Evolutionary conservation across 768 basidiomycete species (phyloP).

Genomic region (Russula olivacea): DNA sequence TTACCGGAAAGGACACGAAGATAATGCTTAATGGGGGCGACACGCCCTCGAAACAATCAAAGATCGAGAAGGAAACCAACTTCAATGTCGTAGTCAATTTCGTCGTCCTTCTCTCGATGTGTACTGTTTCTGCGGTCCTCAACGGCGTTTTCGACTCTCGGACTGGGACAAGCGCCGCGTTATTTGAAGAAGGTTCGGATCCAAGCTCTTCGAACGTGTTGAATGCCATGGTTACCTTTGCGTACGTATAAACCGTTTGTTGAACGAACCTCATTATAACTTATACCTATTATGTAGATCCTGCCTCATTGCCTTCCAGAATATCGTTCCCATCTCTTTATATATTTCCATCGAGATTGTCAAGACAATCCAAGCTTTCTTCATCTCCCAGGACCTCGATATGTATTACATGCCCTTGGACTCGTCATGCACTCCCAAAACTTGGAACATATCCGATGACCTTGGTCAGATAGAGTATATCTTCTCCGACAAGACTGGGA

Average conservation of each 20-base stretch:
- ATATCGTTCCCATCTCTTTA: conserved; percentile 91
- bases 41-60: conserved; percentile 93
- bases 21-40: conserved; percentile 90
- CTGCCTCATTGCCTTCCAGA: conserved; percentile 93
- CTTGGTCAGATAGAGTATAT: conserved; percentile 97
- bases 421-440: conserved; percentile 88
- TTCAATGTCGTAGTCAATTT: conserved; percentile 98
- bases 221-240: conserved; percentile 85
- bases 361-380: conserved; percentile 95
- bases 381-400: conserved; percentile 92
- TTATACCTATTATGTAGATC: conserved; percentile 46
- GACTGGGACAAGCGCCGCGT: conserved; percentile 56
- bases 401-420: conserved; percentile 92
- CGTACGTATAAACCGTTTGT: conserved; percentile 46
- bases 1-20: conserved; percentile 89
- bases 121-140: conserved; percentile 65
- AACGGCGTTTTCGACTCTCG: conserved; percentile 65
- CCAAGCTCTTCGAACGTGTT: conserved; percentile 55
- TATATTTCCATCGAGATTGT: conserved; percentile 98
- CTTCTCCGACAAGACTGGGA: conserved; percentile 93
- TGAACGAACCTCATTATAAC: not conserved
- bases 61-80: conserved; percentile 98
- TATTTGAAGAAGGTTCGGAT: conserved; percentile 65
- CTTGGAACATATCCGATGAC: conserved; percentile 98
- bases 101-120: conserved; percentile 67